Conservation (phyloP, 106 monocot species). For the Apostasia shenzhenica region DNA sequence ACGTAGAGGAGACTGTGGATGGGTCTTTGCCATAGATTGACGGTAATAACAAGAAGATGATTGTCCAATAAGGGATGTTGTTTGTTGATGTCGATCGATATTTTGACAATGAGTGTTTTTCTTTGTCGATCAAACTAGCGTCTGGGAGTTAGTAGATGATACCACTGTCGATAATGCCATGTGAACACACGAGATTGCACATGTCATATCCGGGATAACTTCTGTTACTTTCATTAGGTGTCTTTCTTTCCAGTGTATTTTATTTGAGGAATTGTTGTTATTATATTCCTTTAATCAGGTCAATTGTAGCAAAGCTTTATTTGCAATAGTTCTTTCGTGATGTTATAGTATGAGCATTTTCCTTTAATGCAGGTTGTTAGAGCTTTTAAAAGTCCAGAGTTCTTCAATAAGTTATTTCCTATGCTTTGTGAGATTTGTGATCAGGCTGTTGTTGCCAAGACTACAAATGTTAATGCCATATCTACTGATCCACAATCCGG, state of each 20-base stretch:
- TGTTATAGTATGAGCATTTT: not conserved
- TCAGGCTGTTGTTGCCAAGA: conserved; percentile 23
- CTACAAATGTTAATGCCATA: conserved; percentile 8
- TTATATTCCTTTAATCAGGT: not conserved
- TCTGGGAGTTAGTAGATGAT: too few relatives aligned
- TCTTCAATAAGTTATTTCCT: conserved; percentile 53
- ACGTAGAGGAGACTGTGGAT: too few relatives aligned
- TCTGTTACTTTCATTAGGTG: not conserved
- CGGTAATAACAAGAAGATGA: too few relatives aligned
- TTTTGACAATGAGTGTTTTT: too few relatives aligned
- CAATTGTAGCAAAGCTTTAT: not conserved
- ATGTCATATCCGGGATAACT: not conserved
- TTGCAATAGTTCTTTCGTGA: not conserved
- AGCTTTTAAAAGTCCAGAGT: conserved; percentile 56
- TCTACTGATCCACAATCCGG: conserved; percentile 21
- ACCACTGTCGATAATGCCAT: too few relatives aligned
- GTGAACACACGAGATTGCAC: not conserved
- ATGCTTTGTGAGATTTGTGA: conserved; percentile 50
- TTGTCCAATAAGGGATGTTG: too few relatives aligned
- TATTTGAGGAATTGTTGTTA: not conserved
- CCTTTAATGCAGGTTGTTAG: conserved; percentile 53
- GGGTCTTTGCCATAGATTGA: too few relatives aligned
- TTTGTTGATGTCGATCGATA: too few relatives aligned
- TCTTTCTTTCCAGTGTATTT: not conserved
- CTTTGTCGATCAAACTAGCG: too few relatives aligned